Conservation (phyloP, 192 early-diverging fungal species). For the Coemansia erecta region DNA sequence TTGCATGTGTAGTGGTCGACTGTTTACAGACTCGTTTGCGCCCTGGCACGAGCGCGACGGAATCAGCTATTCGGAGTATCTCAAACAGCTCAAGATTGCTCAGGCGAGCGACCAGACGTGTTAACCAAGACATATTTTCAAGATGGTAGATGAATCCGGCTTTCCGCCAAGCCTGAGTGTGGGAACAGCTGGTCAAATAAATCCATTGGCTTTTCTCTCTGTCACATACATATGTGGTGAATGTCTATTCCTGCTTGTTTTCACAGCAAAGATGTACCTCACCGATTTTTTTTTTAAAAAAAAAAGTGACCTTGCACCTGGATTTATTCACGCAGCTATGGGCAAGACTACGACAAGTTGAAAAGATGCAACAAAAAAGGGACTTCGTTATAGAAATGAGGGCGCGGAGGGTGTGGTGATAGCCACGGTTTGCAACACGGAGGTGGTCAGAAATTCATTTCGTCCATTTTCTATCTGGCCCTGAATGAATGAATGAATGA, state of each 20-base stretch:
- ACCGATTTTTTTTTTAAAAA: too few relatives aligned
- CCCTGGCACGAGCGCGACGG: constrained; percentile 47
- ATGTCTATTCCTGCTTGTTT: not conserved
- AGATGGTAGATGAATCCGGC: too few relatives aligned
- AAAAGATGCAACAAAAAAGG: too few relatives aligned
- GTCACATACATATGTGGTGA: not conserved
- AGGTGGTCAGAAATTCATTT: too few relatives aligned
- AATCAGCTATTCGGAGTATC: constrained; percentile 30
- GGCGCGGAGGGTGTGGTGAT: too few relatives aligned
- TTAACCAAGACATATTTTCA: not conserved
- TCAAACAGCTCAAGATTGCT: constrained; percentile 43
- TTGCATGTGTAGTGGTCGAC: constrained; percentile 28
- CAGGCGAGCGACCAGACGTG: constrained; percentile 26
- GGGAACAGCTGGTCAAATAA: not conserved
- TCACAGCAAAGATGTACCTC: not conserved
- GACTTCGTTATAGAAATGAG: too few relatives aligned
- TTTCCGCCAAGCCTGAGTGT: not conserved
- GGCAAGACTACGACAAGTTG: too few relatives aligned
- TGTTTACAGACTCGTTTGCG: constrained; percentile 47
- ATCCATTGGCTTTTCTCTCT: not conserved
- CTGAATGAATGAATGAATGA: too few relatives aligned
- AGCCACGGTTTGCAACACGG: too few relatives aligned
- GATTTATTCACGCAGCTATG: too few relatives aligned
- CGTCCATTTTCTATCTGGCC: too few relatives aligned
- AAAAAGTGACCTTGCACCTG: too few relatives aligned